Evolutionary conservation across 805 yeast genomes (phyloP).

Genomic region (Starmerella vaccinii): DNA sequence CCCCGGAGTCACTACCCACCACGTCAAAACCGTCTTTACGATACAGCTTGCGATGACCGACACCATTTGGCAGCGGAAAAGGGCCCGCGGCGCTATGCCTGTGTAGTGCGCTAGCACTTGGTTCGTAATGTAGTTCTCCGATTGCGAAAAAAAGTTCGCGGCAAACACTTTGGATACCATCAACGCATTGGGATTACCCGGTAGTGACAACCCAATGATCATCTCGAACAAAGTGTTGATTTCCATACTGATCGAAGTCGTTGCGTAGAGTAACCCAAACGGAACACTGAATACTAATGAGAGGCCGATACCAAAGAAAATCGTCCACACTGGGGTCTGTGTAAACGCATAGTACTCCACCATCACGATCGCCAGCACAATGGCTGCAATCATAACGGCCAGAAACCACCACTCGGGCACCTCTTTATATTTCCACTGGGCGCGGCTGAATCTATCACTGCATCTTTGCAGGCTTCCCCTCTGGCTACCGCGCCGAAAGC

Average conservation of each 20-base stretch:
- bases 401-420: conserved; percentile 48
- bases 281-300: conserved; percentile 53
- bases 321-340: conserved; percentile 41
- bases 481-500: conserved; percentile 3
- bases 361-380: conserved; percentile 36
- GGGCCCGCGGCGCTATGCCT: conserved; percentile 36
- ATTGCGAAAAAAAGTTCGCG: conserved; percentile 52
- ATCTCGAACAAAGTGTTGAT: conserved; percentile 54
- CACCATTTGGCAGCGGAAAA: conserved; percentile 33
- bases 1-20: conserved; percentile 36
- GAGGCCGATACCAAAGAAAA: conserved; percentile 47
- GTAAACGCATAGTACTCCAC: conserved; percentile 38
- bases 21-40: conserved; percentile 35
- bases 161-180: conserved; percentile 54
- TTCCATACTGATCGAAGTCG: conserved; percentile 50
- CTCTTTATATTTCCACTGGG: conserved; percentile 43
- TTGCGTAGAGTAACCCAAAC: conserved; percentile 48
- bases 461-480: conserved; percentile 10
- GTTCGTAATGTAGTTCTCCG: conserved; percentile 44
- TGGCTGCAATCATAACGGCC: conserved; percentile 36
- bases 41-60: conserved; percentile 37
- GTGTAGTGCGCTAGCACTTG: conserved; percentile 42
- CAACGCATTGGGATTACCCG: conserved; percentile 54
- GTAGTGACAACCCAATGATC: conserved; percentile 55
- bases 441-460: conserved; percentile 32